These are phyloP conservation scores for Colletotrichum brevisporum DNA, from an alignment of 2,329 filamentous ascomycete genomes.

Conservation along the genomic window DNA sequence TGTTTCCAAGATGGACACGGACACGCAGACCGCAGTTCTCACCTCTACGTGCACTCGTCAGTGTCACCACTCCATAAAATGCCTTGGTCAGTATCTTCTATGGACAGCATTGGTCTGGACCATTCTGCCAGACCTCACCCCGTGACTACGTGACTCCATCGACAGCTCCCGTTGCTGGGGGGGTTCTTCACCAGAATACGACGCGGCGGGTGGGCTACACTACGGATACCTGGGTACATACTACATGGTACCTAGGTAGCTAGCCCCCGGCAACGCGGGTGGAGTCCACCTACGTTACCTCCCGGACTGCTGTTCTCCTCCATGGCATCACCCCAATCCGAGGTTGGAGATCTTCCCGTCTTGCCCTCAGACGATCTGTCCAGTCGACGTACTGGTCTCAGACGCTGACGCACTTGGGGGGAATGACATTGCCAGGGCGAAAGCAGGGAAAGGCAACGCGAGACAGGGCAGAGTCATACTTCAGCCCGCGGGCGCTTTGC, in stretches of 20 bases:
- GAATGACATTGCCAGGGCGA: conserved; percentile 14
- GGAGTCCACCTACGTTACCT: conserved; percentile 34
- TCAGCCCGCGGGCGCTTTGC: conserved; percentile 11
- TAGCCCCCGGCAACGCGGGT: background rate
- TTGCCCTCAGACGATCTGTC: conserved; percentile 30
- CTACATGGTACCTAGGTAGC: no score
- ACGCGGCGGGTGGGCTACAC: conserved; percentile 9
- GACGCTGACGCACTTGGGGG: background rate
- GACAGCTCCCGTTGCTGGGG: background rate
- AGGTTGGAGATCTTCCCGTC: conserved; percentile 29
- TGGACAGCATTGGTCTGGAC: no score
- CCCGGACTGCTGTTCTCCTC: conserved; percentile 24
- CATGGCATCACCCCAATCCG: conserved; percentile 33
- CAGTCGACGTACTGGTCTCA: conserved; percentile 14
- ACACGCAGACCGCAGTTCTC: background rate
- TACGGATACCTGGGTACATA: no score
- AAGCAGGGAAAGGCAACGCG: conserved; percentile 13
- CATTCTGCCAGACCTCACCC: background rate
- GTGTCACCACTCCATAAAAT: no score
- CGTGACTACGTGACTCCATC: background rate
- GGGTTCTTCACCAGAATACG: background rate
- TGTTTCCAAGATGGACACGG: conserved; percentile 22
- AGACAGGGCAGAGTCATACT: conserved; percentile 32
- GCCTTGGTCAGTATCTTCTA: no score
- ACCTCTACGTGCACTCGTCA: no score